Evolutionary conservation across 495 filamentous ascomycete genomes (phyloP).

Genomic region (Podospora sp.): DNA sequence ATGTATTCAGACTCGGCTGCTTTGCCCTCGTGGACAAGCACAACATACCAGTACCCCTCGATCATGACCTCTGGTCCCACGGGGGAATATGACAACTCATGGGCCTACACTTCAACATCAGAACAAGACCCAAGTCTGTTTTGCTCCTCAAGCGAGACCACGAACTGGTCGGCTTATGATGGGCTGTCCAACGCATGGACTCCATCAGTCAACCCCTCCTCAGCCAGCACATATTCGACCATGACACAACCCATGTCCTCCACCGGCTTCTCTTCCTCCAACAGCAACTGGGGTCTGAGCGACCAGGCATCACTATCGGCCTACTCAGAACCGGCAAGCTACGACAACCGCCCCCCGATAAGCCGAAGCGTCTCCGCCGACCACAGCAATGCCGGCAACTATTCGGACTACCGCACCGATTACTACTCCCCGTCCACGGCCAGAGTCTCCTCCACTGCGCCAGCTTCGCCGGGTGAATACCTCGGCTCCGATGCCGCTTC

Average conservation of each 20-base stretch:
- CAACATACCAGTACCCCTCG: neutral
- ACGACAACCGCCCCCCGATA: neutral
- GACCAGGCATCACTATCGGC: neutral
- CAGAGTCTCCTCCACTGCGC: neutral
- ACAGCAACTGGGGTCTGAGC: neutral
- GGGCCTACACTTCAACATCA: neutral
- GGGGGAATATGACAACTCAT: neutral
- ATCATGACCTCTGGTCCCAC: neutral
- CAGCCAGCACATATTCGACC: neutral
- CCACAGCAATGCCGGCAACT: neutral
- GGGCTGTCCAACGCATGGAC: conserved; percentile 2
- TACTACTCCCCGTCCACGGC: neutral
- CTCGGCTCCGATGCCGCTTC: neutral
- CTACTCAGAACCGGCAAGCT: neutral
- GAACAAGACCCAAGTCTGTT: neutral
- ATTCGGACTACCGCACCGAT: neutral
- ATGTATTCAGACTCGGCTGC: neutral
- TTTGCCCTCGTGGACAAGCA: neutral
- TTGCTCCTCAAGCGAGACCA: neutral
- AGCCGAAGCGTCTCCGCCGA: conserved; percentile 1
- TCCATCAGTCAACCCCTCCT: conserved; percentile 4
- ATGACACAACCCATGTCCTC: neutral
- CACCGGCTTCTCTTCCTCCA: neutral
- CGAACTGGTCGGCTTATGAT: neutral
- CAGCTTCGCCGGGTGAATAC: neutral